Evolutionary conservation across 129 eudicot species (phyloP).

Genomic region (Saussurea involucrata): DNA sequence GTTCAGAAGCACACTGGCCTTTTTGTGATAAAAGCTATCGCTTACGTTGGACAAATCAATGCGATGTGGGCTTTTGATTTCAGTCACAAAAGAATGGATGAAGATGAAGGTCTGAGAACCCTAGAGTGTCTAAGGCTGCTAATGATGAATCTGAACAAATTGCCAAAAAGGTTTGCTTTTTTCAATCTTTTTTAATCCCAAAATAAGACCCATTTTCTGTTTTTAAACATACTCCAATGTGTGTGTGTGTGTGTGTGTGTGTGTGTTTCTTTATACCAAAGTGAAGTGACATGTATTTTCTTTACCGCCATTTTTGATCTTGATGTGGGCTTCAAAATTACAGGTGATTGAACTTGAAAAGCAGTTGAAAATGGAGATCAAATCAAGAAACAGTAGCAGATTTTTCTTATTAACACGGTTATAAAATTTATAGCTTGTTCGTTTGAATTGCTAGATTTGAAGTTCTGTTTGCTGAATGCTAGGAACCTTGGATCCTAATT

Average conservation of each 20-base stretch:
- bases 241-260: conserved; percentile 6
- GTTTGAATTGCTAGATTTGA: background rate
- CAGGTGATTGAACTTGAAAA: no score
- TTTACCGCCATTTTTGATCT: background rate
- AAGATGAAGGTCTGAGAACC: no score
- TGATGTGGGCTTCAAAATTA: conserved; percentile 27
- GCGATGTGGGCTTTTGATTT: no score
- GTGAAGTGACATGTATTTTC: background rate
- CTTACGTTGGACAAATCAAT: conserved; percentile 93
- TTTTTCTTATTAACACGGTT: no score
- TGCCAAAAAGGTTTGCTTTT: conserved; percentile 49
- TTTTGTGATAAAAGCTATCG: conserved; percentile 93
- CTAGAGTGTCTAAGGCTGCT: no score
- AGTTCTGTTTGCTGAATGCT: background rate
- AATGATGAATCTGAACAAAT: no score
- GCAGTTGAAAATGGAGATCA: conserved; percentile 54
- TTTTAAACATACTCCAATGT: background rate
- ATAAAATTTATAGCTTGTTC: no score
- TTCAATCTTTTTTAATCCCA: background rate
- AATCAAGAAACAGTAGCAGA: conserved; percentile 77
- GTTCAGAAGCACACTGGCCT: conserved; percentile 90
- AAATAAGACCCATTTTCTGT: conserved; percentile 1
- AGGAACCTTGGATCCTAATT: background rate
- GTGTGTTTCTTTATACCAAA: background rate
- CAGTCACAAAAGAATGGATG: no score